Conservation (phyloP, 169 alveolate species). For the Plasmodium vivax region DNA sequence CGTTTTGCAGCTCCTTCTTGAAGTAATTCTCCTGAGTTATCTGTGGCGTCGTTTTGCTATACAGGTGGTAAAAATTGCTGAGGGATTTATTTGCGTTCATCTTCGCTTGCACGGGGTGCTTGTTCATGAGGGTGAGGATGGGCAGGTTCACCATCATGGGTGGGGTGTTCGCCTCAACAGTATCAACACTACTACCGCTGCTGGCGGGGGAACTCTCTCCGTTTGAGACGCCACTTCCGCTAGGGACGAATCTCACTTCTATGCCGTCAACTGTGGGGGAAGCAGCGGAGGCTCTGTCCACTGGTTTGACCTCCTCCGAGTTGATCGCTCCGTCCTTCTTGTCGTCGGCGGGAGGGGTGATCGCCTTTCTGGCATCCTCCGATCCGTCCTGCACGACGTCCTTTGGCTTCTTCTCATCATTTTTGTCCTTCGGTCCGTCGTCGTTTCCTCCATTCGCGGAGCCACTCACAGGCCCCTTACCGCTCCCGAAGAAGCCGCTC, state of each 20-base stretch:
- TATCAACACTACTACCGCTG: neutral
- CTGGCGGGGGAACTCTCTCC: neutral
- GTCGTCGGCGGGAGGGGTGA: neutral
- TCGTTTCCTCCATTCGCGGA: neutral
- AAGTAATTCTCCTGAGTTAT: neutral
- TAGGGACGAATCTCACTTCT: conserved; percentile 7
- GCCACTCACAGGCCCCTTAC: neutral
- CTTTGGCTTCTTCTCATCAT: neutral
- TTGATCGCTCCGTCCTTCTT: neutral
- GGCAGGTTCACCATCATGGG: neutral
- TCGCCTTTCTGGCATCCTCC: neutral
- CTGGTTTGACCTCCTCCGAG: neutral
- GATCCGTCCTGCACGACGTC: neutral
- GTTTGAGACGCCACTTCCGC: neutral
- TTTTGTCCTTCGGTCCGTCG: neutral
- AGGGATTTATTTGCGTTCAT: neutral
- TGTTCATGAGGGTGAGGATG: neutral
- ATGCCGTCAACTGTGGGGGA: neutral
- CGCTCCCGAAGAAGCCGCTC: neutral
- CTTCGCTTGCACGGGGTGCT: neutral
- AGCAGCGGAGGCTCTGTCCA: neutral
- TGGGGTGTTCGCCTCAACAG: neutral
- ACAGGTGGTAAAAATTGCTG: neutral
- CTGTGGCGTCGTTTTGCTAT: neutral
- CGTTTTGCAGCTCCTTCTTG: conserved; percentile 50